Evolutionary conservation across 2,329 filamentous ascomycete genomes (phyloP).

Genomic region (Cordyceps cateniannulata): DNA sequence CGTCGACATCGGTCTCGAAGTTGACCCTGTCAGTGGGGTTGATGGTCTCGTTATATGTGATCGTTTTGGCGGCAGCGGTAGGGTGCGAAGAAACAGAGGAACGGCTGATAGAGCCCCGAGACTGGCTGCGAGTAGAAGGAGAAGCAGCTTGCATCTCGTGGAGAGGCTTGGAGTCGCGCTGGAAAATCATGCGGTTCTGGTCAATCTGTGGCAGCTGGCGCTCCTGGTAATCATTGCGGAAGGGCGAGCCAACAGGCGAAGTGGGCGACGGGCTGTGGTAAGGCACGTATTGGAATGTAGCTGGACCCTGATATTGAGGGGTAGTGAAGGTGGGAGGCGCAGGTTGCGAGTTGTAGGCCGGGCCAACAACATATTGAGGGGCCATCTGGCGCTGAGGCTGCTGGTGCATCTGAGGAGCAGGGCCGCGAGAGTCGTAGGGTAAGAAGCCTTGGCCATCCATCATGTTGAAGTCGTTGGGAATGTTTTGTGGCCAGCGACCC

Average conservation of each 20-base stretch:
- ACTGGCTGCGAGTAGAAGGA: slow-evolving; percentile 25
- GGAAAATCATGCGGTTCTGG: slow-evolving; percentile 20
- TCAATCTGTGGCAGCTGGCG: slow-evolving; percentile 21
- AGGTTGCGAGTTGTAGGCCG: slow-evolving; percentile 33
- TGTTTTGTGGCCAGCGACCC: slow-evolving; percentile 49
- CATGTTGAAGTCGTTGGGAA: slow-evolving; percentile 39
- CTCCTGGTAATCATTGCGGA: slow-evolving; percentile 28
- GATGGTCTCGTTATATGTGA: slow-evolving; percentile 40
- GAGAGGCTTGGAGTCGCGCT: slow-evolving; percentile 22
- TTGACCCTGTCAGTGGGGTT: slow-evolving; percentile 45
- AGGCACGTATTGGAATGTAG: slow-evolving; percentile 37
- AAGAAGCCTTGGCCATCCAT: slow-evolving; percentile 42
- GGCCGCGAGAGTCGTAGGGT: slow-evolving; percentile 39
- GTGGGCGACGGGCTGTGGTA: slow-evolving; percentile 33
- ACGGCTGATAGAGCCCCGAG: slow-evolving; percentile 21
- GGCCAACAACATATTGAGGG: slow-evolving; percentile 40
- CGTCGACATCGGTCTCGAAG: slow-evolving; percentile 79
- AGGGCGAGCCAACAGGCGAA: slow-evolving; percentile 27
- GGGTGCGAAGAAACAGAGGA: slow-evolving; percentile 20
- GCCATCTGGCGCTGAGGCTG: slow-evolving; percentile 29
- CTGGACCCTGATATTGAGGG: slow-evolving; percentile 36
- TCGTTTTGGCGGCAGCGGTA: slow-evolving; percentile 32
- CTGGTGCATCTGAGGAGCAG: slow-evolving; percentile 30
- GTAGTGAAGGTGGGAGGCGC: slow-evolving; percentile 35
- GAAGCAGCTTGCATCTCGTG: slow-evolving; percentile 29